Base-by-base conservation (phyloP, 164 flowering plant genomes). In the Vitis amurensis region DNA sequence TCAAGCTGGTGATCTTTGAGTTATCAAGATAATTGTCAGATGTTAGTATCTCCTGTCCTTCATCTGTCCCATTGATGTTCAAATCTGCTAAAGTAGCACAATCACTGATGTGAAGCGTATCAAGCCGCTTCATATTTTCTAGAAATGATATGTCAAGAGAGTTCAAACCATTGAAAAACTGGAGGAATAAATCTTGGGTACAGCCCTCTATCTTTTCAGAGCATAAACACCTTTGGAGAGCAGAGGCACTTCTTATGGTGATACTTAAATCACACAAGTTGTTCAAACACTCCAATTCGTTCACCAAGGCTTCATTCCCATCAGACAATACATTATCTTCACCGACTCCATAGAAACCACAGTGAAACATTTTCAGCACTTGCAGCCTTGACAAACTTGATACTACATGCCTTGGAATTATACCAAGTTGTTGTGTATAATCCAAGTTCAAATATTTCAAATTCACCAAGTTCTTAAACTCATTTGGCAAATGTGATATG, bases 331-430 rank as follows among this genome's bases (percentile, higher is more conserved):
- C 63, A 27, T 11, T 17, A 30, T 61, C 63, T 5, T 17, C 29
- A 0, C 11, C 15, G 4, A 27, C 27, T 27, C 30, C 63, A 27
- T 14, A 59, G 9, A 47, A 59, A 59, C 63, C 63, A 59, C 63
- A 59, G 27, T 30, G 44, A 59, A 59, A 27, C 63, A 61, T 61
- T 37, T 31, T 30, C 49, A 61, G 9, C 30, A 61, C 63, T 61
- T 61, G n/a, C 63, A 61, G 37, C 8, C 13, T 30, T 61, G 4
- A 8, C 30, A 61, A 3, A 30, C 63, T 13, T 31, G 63, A 61
- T 61, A 30, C 7, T 9, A 61, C 5, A 13, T 9, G 16, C 2
- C 13, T 4, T 30, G 49, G 63, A 61, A 61, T 61, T 31, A 3
- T 29, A 37, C 15, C 13, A 61, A 61, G 63, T 51, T 15, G 11